Base-by-base conservation (phyloP, 2,329 filamentous ascomycete species). In the Penicillium decumbens region DNA sequence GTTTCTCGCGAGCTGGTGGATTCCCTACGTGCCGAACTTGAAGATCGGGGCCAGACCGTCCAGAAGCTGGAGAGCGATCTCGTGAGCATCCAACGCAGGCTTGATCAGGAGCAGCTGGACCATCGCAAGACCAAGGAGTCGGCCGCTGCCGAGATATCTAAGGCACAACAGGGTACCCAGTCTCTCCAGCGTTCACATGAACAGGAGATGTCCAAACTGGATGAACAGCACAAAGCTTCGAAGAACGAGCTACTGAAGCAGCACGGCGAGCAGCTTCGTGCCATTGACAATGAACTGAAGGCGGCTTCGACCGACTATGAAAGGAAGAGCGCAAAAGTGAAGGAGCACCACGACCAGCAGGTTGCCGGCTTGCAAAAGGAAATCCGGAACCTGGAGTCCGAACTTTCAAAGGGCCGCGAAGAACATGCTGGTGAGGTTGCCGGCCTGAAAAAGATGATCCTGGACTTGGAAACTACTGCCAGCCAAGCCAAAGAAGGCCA, bases 1-100 rank as follows among this genome's bases (percentile, higher is more conserved):
- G 87, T 98, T 32, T 95, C 95, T n/a, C 82, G 92, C 35, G 89
- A 97, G 62, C 75, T 97, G 32, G 88, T 98, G 3, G 93, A 98
- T 67, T 85, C 87, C 1, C 75, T 98, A 28, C 83, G 89, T 43
- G 78, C 78, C 4, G 86, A 96, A 65, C 70, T 95, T 0, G 84
- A 87, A 51, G 85, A 92, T 51, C 89, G 85, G 55, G 83, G 83
- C 20, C 75, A 81, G 54, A 74, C 74, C 1, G 72, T 85, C 27
- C 76, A 82, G 51, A 78, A 79, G 38, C 65, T 81, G 27, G 80
- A 84, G 61, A 73, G 76, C 8, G 77, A 82, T 30, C 65, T 80
- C 24, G 67, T 84, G 39, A 73, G 72, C 18, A 61, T 81, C 7
- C 76, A 79, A 50, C 76, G 81, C 45, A 79, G 76, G 55, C 66